Conservation (phyloP, 2,329 filamentous ascomycete species). For the Fusarium sp. region DNA sequence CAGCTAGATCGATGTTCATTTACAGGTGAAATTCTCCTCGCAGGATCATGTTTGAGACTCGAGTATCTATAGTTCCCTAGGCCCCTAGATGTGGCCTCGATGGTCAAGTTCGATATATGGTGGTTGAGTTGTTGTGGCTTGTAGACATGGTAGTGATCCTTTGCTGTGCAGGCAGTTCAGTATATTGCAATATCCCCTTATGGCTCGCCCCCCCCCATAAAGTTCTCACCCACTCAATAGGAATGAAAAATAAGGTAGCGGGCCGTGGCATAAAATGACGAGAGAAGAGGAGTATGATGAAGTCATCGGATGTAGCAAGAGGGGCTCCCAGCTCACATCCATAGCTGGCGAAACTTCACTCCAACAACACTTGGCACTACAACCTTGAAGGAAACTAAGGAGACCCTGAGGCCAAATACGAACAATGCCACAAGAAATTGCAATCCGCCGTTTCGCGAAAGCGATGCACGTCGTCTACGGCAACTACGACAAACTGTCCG, state of each 20-base stretch:
- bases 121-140: neutral
- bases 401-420: neutral
- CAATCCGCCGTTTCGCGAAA: conserved; percentile 46
- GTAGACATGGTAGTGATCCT: neutral
- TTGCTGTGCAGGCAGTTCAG: neutral
- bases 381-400: neutral
- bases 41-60: neutral
- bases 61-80: neutral
- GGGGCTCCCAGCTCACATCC: neutral
- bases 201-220: neutral
- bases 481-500: conserved; percentile 40
- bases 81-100: too few relatives aligned
- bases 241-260: neutral
- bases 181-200: neutral
- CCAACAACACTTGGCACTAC: neutral
- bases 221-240: neutral
- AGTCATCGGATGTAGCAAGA: conserved; percentile 5
- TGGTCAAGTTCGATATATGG: neutral
- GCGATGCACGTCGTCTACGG: conserved; percentile 56
- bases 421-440: conserved; percentile 9
- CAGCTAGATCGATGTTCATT: fast-evolving
- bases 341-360: neutral
- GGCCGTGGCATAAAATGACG: conserved; percentile 5
- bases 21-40: neutral
- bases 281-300: conserved; percentile 5